A percentile compares a stretch with the other conserved stretches of the same genome.
Conservation (phyloP, 495 filamentous ascomycete species). For the Neurospora tetrasperma region DNA sequence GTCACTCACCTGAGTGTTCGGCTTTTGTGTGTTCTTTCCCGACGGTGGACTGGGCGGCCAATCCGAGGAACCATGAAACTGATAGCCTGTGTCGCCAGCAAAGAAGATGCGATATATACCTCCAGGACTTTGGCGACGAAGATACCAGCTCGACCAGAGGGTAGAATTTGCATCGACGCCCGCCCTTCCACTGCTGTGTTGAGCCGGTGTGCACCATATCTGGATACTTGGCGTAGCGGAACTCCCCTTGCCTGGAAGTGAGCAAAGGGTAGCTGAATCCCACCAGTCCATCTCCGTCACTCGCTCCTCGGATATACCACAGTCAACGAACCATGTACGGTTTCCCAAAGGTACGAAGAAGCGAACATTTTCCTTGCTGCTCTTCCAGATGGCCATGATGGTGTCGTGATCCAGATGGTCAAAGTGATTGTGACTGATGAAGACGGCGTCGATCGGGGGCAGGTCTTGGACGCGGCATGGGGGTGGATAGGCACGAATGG, state of each 20-base stretch:
- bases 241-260: conserved; percentile 15
- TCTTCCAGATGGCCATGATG: conserved; percentile 27
- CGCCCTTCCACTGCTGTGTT: conserved; percentile 35
- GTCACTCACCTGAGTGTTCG: background rate
- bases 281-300: conserved; percentile 45
- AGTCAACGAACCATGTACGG: conserved; percentile 23
- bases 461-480: conserved; percentile 38
- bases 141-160: conserved; percentile 47
- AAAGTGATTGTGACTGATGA: conserved; percentile 44
- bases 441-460: conserved; percentile 39
- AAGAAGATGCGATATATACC: conserved; percentile 16
- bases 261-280: conserved; percentile 27
- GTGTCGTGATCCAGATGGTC: conserved; percentile 41
- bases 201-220: conserved; percentile 33
- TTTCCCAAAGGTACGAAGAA: conserved; percentile 38
- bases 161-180: conserved; percentile 21
- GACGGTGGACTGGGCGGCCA: conserved; percentile 18
- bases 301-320: conserved; percentile 30
- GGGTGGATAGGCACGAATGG: conserved; percentile 39
- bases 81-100: conserved; percentile 25
- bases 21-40: background rate
- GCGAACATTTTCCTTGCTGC: conserved; percentile 20
- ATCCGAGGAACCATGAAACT: conserved; percentile 15
- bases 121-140: conserved; percentile 15
- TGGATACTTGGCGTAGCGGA: conserved; percentile 4